Evolutionary conservation across 345 rosid genomes (phyloP).

Genomic region (Arabidopsis thaliana): TAIR10.1 NC_003070.9:25736001-25736500

Average conservation of each 20-base stretch:
- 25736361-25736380: not conserved
- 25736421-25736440: constrained; percentile 9
- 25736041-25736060: constrained; percentile 78
- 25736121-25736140: constrained; percentile 79
- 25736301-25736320: constrained; percentile 52
- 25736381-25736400: constrained; percentile 5
- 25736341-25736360: not conserved
- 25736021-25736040: constrained; percentile 78
- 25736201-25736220: constrained; percentile 95
- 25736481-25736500: constrained; percentile 35
- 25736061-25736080: constrained; percentile 81
- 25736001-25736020: constrained; percentile 87
- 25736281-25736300: constrained; percentile 99
- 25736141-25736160: constrained; percentile 69
- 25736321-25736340: not conserved
- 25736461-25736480: constrained; percentile 28
- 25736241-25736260: constrained; percentile 91
- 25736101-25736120: constrained; percentile 81
- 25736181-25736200: constrained; percentile 97
- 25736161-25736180: constrained; percentile 92
- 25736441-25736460: constrained; percentile 36
- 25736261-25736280: constrained; percentile 88
- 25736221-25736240: constrained; percentile 88
- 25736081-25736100: constrained; percentile 90
- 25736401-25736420: constrained; percentile 35